Base-by-base conservation (phyloP, 208 protist genomes). In the Crithidia brevicula region DNA sequence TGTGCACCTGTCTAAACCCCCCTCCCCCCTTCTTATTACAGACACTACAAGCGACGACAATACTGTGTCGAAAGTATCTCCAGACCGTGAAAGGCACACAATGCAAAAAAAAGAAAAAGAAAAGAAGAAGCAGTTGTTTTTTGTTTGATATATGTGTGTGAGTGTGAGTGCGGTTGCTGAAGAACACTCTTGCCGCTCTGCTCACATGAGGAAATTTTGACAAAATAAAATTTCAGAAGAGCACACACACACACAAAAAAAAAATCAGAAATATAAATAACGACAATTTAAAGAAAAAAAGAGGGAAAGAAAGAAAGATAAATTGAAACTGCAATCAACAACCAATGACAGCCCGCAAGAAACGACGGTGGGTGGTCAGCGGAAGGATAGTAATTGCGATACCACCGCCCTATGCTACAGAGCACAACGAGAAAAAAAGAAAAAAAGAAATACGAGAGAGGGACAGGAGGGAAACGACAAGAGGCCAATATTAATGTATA, bases 181-280 rank as follows among this genome's bases (percentile, higher is more conserved):
- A 49, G 43, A 7, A 23, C 6, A 42, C 36, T 6, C 22, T 20
- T 10, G 8, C 46, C 16, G 25, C 15, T 20, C 61, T 61, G 0
- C n/a, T n/a, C n/a, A n/a, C n/a, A n/a, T n/a, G n/a, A n/a, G n/a
- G n/a, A n/a, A n/a, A n/a, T n/a, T n/a, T n/a, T n/a, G n/a, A n/a
- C n/a, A n/a, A n/a, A n/a, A n/a, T n/a, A n/a, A n/a, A n/a, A n/a
- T n/a, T n/a, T n/a, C n/a, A n/a, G n/a, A n/a, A n/a, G n/a, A n/a
- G n/a, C n/a, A n/a, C n/a, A n/a, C n/a, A n/a, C n/a, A 36, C 15
- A 59, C n/a, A 42, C 46, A 56, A 72, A 51, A 52, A 72, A 38
- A 62, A 25, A 30, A 30, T 53, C 53, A 71, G 28, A 61, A 31
- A 7, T 28, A 51, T 20, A 51, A 27, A 18, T 20, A 20, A 28